phyloP scores from a whole-genome alignment of 2,329 filamentous ascomycete species.

The Taxawa tesnikishii region DNA sequence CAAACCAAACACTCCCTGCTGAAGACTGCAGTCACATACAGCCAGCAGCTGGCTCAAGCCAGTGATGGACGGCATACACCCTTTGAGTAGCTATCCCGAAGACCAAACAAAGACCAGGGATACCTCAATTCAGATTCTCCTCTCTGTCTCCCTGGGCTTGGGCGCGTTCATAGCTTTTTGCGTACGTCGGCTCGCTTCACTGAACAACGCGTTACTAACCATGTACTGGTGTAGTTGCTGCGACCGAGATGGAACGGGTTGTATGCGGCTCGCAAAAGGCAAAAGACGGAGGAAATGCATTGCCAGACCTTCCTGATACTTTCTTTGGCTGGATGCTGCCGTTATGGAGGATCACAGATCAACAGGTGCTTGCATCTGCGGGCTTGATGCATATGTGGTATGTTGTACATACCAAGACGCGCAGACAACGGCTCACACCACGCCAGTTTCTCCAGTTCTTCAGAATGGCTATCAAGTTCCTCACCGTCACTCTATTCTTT shows the following conservation, averaged over 20 bases:
- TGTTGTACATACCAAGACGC: constrained; percentile 20
- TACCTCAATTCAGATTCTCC: constrained; percentile 50
- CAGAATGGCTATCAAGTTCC: constrained; percentile 82
- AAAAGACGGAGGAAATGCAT: constrained; percentile 48
- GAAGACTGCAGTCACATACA: constrained; percentile 1
- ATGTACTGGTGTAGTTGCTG: constrained; percentile 47
- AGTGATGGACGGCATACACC: constrained; percentile 10
- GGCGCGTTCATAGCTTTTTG: constrained; percentile 67
- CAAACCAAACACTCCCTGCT: constrained; percentile 11
- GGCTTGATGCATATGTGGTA: constrained; percentile 90
- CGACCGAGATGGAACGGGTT: constrained; percentile 84
- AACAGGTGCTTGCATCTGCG: constrained; percentile 79
- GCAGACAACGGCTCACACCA: constrained; percentile 26
- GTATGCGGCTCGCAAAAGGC: constrained; percentile 78
- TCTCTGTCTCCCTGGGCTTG: constrained; percentile 59
- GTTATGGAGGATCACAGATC: constrained; percentile 72
- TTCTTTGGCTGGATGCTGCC: constrained; percentile 90
- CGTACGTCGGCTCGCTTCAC: constrained; percentile 34
- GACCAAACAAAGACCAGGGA: constrained; percentile 24
- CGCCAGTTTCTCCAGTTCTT: constrained; percentile 95
- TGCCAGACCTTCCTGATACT: constrained; percentile 71
- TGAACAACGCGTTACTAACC: background rate
- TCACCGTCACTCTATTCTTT: constrained; percentile 69
- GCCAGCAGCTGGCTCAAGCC: constrained; percentile 3
- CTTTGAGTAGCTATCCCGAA: constrained; percentile 18